Percentiles rank a stretch among this genome's conserved stretches.
phyloP scores from a whole-genome alignment of 176 grass and related monocot species.

The Zizania latifolia region DNA sequence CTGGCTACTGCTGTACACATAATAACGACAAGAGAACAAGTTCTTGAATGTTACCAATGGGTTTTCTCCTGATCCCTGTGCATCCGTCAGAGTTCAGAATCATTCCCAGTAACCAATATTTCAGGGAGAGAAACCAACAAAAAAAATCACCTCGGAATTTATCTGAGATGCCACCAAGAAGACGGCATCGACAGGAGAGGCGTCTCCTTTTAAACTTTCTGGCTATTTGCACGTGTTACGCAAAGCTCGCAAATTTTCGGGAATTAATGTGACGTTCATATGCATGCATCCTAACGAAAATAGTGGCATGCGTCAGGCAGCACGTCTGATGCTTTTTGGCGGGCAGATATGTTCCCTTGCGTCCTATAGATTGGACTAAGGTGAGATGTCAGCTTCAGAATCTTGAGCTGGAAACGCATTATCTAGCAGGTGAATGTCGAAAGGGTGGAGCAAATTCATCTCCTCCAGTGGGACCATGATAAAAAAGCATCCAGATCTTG shows the following conservation, averaged over 20 bases:
- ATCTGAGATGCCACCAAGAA: too few relatives aligned
- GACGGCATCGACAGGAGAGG: too few relatives aligned
- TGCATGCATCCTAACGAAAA: background rate
- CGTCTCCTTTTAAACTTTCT: background rate
- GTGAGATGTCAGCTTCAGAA: slow-evolving; percentile 22
- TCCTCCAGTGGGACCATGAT: background rate
- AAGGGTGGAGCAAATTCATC: background rate
- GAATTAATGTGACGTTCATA: background rate
- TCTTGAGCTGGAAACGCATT: slow-evolving; percentile 21
- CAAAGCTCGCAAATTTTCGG: background rate
- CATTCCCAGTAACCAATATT: background rate
- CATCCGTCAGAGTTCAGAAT: background rate
- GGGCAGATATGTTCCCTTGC: background rate
- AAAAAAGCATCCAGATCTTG: slow-evolving; percentile 5
- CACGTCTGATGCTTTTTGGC: slow-evolving; percentile 13
- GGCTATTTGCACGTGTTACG: background rate
- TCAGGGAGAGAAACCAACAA: background rate
- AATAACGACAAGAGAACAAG: slow-evolving; percentile 2
- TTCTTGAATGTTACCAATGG: background rate
- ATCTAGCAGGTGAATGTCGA: background rate
- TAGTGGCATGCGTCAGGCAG: background rate
- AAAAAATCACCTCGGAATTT: too few relatives aligned
- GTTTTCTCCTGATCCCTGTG: background rate
- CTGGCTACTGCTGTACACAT: slow-evolving; percentile 15
- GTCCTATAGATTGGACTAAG: slow-evolving; percentile 13